Percentiles rank a stretch among this genome's conserved stretches.
phyloP scores from a whole-genome alignment of 163 green algal species.

The Scenedesmus sp. region DNA sequence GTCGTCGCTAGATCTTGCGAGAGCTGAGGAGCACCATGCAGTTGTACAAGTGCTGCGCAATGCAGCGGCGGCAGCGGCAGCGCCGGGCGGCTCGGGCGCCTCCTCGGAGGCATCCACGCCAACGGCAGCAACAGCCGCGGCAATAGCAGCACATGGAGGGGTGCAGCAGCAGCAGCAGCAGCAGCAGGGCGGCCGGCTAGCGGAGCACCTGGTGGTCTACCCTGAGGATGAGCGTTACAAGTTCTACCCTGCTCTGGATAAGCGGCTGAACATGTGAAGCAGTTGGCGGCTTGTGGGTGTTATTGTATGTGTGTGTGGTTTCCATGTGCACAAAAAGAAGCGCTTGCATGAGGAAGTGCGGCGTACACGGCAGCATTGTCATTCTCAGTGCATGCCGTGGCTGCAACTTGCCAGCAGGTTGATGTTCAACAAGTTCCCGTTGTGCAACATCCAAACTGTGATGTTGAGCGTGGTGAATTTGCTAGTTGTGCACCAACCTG shows the following conservation, averaged over 20 bases:
- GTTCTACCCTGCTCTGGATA: conserved; percentile 1
- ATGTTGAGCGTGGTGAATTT: no score
- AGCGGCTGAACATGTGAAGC: background rate
- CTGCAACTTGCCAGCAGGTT: no score
- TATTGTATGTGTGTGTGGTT: background rate
- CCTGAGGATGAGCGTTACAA: conserved; percentile 26
- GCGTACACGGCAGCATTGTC: no score
- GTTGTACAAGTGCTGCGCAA: conserved; percentile 19
- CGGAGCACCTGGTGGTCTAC: background rate
- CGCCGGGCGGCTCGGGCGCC: background rate
- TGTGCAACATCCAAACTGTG: no score
- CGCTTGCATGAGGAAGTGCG: no score
- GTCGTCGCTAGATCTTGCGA: conserved; percentile 17
- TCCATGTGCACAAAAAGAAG: background rate
- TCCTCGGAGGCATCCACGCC: background rate
- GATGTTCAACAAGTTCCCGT: no score
- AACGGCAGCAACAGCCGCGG: background rate
- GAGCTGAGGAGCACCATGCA: background rate
- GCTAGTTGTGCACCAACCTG: no score
- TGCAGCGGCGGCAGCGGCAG: conserved; percentile 23
- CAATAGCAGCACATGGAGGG: background rate
- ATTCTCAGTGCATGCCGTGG: no score
- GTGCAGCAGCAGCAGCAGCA: background rate
- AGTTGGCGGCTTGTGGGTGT: background rate
- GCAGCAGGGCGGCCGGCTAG: background rate